These are phyloP conservation scores for Cercospora sp. DNA, from an alignment of 2,329 filamentous ascomycete species.

Conservation along the genomic window DNA sequence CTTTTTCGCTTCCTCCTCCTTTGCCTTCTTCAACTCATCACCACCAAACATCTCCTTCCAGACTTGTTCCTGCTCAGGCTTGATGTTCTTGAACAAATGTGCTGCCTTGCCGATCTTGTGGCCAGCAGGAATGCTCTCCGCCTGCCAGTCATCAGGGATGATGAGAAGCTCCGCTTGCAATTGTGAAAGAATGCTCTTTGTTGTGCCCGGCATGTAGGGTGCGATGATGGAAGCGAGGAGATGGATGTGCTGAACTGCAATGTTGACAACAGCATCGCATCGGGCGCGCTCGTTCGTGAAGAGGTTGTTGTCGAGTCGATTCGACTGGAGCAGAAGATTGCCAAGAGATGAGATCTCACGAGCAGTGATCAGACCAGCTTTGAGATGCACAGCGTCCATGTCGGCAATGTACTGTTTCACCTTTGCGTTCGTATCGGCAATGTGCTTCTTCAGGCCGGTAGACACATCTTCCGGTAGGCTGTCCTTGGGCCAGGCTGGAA, in stretches of 20 bases:
- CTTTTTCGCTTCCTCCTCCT: conserved; percentile 64
- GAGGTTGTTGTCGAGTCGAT: conserved; percentile 62
- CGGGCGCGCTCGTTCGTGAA: conserved; percentile 60
- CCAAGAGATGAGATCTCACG: conserved; percentile 66
- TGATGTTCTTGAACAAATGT: conserved; percentile 81
- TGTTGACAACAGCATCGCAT: conserved; percentile 66
- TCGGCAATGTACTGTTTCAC: conserved; percentile 68
- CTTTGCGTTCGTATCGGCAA: conserved; percentile 64
- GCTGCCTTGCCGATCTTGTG: conserved; percentile 80
- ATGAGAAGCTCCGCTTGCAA: conserved; percentile 54
- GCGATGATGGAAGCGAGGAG: conserved; percentile 76
- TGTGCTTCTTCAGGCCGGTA: conserved; percentile 42
- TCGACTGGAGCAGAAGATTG: conserved; percentile 61
- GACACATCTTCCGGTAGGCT: conserved; percentile 52
- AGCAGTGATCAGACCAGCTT: conserved; percentile 64
- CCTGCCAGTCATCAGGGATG: conserved; percentile 61
- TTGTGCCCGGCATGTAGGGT: conserved; percentile 83
- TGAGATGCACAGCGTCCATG: conserved; percentile 71
- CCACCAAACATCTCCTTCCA: conserved; percentile 78
- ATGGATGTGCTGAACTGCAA: conserved; percentile 81
- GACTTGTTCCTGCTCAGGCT: conserved; percentile 76
- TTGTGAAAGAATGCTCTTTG: conserved; percentile 74
- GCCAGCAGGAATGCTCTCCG: conserved; percentile 61
- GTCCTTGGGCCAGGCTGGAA: conserved; percentile 51
- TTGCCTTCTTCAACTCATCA: conserved; percentile 66